Percentiles rank a stretch among this genome's conserved stretches.
These are phyloP conservation scores for Chaetomiaceae sp. DNA, from an alignment of 2,329 filamentous ascomycete genomes.

Conservation along the genomic window DNA sequence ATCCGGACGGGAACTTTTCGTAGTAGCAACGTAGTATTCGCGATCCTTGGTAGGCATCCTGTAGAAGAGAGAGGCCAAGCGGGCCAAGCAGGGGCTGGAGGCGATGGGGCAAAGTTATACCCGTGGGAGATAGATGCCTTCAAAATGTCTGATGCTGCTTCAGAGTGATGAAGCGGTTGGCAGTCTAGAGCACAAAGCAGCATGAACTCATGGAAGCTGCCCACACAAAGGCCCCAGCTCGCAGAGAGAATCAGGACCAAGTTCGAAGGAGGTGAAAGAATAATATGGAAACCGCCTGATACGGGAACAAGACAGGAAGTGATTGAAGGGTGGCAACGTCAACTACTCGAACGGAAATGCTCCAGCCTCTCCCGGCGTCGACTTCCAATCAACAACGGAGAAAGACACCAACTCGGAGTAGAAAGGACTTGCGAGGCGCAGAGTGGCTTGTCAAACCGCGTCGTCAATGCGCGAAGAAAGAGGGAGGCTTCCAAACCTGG, in stretches of 20 bases:
- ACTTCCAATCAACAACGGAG: not conserved
- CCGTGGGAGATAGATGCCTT: not conserved
- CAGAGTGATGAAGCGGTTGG: no score
- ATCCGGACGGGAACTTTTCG: slow-evolving; percentile 16
- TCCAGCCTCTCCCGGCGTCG: not conserved
- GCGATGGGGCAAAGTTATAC: not conserved
- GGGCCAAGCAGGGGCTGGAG: not conserved
- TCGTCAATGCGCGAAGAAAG: not conserved
- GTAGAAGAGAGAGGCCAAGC: not conserved
- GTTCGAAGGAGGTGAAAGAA: not conserved
- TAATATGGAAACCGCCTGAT: not conserved
- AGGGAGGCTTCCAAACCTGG: not conserved
- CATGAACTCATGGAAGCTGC: no score
- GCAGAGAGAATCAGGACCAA: no score
- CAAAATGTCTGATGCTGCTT: no score
- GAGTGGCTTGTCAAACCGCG: not conserved
- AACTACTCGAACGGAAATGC: not conserved
- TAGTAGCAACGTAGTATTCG: slow-evolving; percentile 19
- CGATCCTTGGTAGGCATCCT: slow-evolving; percentile 20
- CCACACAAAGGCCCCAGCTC: no score
- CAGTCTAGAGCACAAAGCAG: not conserved
- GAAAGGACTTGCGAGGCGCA: not conserved
- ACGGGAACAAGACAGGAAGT: not conserved
- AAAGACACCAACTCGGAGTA: not conserved
- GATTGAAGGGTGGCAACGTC: not conserved